Base-by-base conservation (phyloP, 176 grass and related monocot genomes). In the Avena insularis region DNA sequence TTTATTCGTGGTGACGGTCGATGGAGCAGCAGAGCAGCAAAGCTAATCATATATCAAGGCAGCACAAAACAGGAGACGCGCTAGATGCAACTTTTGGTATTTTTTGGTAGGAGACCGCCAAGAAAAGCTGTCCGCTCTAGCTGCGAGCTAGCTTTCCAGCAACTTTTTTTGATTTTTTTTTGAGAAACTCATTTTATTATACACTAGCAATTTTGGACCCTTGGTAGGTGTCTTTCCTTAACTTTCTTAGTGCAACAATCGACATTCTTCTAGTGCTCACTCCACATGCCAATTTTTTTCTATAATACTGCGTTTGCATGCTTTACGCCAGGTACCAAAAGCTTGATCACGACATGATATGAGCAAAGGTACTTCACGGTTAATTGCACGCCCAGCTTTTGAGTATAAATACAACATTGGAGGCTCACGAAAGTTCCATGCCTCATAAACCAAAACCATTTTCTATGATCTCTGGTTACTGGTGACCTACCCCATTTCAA, bases 391-490 rank as follows among this genome's bases (percentile, higher is more conserved):
- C 58, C 3, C 58, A 61, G 20, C 58, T 21, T 61, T 0, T 21
- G 58, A 61, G 20, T 61, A 61, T 61, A 61, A 21, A 61, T 61
- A 61, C 58, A 59, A 2, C 58, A 53, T 15, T 27, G 67, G 25
- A 49, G 57, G 21, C 13, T 64, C 86, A 83, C 25, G 66, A 83
- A 83, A 93, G 19, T 56, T 6, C 78, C 86, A 91, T 93, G 89
- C 8, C 58, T 23, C 58, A 23, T 8, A 84, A 84, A 36, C 60
- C 7, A 19, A 21, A 56, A 47, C 68, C 49, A 75, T 17, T 4
- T 47, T 9, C 14, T 9, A 16, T 25, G 17, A 3, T 45, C 31
- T 73, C 17, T 8, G 17, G 6, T 8, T 58, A 17, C 17, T 71
- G 23, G 23, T 54, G 38, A 29, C 56, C 17, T 58, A 20, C 17